phyloP scores from a whole-genome alignment of 805 yeast species.

The Yarrowia sp. region DNA sequence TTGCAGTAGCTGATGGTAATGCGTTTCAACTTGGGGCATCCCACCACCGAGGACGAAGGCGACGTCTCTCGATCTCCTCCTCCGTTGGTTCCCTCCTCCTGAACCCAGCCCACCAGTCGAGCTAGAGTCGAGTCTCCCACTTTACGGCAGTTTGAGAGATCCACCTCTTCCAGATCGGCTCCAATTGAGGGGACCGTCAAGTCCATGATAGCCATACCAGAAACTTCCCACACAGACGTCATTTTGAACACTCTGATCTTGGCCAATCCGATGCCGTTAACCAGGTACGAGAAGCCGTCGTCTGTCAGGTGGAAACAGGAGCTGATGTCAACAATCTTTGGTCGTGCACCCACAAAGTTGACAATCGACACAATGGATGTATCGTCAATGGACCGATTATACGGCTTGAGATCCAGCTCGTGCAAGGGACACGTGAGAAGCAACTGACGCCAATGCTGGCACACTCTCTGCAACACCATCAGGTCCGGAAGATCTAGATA shows the following conservation, averaged over 20 bases:
- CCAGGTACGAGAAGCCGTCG: conserved; percentile 72
- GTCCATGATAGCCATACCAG: conserved; percentile 85
- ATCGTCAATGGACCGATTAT: conserved; percentile 69
- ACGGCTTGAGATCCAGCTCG: conserved; percentile 66
- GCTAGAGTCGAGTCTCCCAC: conserved; percentile 75
- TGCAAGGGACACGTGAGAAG: conserved; percentile 63
- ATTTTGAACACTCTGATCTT: conserved; percentile 61
- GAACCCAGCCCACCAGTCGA: conserved; percentile 66
- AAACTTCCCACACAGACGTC: conserved; percentile 78
- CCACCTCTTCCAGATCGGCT: conserved; percentile 62
- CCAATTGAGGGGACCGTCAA: conserved; percentile 71
- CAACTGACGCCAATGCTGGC: conserved; percentile 73
- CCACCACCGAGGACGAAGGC: conserved; percentile 50
- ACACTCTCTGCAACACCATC: conserved; percentile 65
- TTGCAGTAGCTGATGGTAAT: conserved; percentile 77
- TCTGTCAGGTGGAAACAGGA: conserved; percentile 81
- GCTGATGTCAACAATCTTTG: conserved; percentile 65
- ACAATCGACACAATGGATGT: conserved; percentile 63
- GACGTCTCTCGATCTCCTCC: conserved; percentile 10
- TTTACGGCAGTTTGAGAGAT: conserved; percentile 74
- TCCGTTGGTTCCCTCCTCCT: conserved; percentile 4
- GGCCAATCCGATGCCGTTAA: conserved; percentile 76
- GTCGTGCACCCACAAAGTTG: conserved; percentile 74
- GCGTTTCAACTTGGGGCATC: conserved; percentile 64
- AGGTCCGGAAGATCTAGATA: conserved; percentile 62